These are phyloP conservation scores for Lathyrus sativus DNA, from an alignment of 306 rosid species.

Conservation along the genomic window DNA sequence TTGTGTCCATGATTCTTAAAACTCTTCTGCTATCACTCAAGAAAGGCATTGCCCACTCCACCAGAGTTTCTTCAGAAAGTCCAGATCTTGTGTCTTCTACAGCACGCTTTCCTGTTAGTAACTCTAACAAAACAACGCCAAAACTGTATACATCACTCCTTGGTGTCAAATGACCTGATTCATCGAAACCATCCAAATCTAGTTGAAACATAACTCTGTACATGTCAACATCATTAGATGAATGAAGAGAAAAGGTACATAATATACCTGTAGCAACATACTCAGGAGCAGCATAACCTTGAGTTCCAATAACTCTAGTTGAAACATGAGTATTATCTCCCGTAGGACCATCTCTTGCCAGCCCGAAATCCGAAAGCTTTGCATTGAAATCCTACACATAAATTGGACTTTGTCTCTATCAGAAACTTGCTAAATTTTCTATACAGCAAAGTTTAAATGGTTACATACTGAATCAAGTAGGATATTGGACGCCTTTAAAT, in stretches of 20 bases:
- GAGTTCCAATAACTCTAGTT: conserved; percentile 86
- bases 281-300: conserved; percentile 97
- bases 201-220: too few species aligned
- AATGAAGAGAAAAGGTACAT: conserved; percentile 12
- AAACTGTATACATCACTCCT: conserved; percentile 88
- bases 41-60: conserved; percentile 90
- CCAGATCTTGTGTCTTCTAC: conserved; percentile 58
- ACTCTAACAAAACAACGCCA: conserved; percentile 80
- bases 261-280: conserved; percentile 85
- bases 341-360: conserved; percentile 96
- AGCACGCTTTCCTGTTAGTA: conserved; percentile 77
- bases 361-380: conserved; percentile 87
- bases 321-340: conserved; percentile 96
- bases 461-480: conserved; percentile 81
- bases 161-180: conserved; percentile 85
- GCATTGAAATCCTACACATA: conserved; percentile 78
- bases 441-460: conserved; percentile 21
- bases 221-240: conserved; percentile 4
- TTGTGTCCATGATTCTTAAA: conserved; percentile 84
- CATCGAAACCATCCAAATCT: conserved; percentile 7
- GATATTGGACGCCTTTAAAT: conserved; percentile 89
- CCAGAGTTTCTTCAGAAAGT: conserved; percentile 70
- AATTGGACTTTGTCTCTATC: conserved; percentile 13
- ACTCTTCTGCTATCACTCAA: conserved; percentile 65
- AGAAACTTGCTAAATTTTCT: neutral